Evolutionary conservation across 169 alveolate genomes (phyloP), one percentile per base, ranked within the genome.

Genomic region (Cryptosporidium felis): DNA sequence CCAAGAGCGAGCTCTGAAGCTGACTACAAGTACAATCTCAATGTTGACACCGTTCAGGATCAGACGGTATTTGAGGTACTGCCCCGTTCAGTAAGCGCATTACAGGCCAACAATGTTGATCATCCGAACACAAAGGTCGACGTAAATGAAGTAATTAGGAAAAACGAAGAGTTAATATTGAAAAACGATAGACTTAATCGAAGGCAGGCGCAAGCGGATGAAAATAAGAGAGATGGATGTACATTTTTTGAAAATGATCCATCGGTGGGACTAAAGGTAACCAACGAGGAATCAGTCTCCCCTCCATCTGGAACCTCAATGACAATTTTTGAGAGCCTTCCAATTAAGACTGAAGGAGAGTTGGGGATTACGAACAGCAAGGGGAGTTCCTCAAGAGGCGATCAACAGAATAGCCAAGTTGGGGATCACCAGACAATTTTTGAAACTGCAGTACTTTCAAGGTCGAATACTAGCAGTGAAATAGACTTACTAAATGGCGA

Each of bases 291-390:
- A 1, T 65, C 81, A 1, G 81, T 65, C n/a, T 65, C 61, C 16
- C 81, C 81, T 44, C 63, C 63, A 3, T 65, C 81, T 10, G 81
- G 49, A 30, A 38, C 81, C 14, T 65, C 81, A n/a, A 28, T 65
- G 61, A 65, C 81, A 14, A 65, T 65, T 44, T 65, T 65, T 46
- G 81, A 65, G 42, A 65, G 49, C 49, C 18, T 65, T 18, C 81
- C 81, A 28, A 65, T 44, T 9, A 65, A 65, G 32, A 65, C n/a
- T 32, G 62, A 65, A 26, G 42, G 34, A 46, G 21, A 32, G 9
- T 6, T 51, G 21, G 8, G 21, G n/a, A n/a, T n/a, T n/a, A n/a
- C n/a, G n/a, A n/a, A n/a, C n/a, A n/a, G n/a, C n/a, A n/a, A n/a
- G n/a, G n/a, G n/a, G n/a, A n/a, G n/a, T n/a, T n/a, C n/a, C n/a